Percentiles rank a stretch among this genome's conserved stretches.
Evolutionary conservation across 2,329 filamentous ascomycete genomes (phyloP).

Genomic region (Pseudovirgaria hyperparasitica): DNA sequence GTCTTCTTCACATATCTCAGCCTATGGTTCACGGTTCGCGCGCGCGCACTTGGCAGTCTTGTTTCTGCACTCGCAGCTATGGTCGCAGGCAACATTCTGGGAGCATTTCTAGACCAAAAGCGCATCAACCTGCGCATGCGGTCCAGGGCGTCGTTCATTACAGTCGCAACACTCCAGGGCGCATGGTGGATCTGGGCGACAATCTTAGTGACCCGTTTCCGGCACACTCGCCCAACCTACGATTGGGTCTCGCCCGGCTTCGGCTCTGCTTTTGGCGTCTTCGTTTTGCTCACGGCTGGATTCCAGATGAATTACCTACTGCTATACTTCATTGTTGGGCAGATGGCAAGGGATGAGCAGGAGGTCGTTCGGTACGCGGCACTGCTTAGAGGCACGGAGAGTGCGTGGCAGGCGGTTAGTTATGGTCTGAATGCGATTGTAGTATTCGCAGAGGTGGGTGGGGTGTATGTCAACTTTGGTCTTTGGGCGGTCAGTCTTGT

Average conservation of each 20-base stretch:
- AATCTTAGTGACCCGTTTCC: slow-evolving; percentile 49
- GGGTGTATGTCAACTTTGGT: slow-evolving; percentile 57
- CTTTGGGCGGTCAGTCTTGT: slow-evolving; percentile 52
- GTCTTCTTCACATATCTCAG: slow-evolving; percentile 59
- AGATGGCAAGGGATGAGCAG: slow-evolving; percentile 47
- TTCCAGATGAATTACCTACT: slow-evolving; percentile 68
- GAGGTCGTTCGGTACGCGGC: slow-evolving; percentile 58
- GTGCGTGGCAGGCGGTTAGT: slow-evolving; percentile 59
- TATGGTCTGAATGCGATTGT: slow-evolving; percentile 53
- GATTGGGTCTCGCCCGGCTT: slow-evolving; percentile 56
- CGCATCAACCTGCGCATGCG: slow-evolving; percentile 41
- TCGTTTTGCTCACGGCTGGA: slow-evolving; percentile 51
- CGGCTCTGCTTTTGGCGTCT: slow-evolving; percentile 52
- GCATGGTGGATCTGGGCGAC: slow-evolving; percentile 64
- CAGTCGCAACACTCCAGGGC: slow-evolving; percentile 46
- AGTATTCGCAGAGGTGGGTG: slow-evolving; percentile 52
- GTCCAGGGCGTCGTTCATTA: slow-evolving; percentile 41
- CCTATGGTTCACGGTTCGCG: slow-evolving; percentile 57
- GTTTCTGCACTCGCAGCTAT: slow-evolving; percentile 56
- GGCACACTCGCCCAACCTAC: slow-evolving; percentile 42
- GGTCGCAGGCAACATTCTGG: slow-evolving; percentile 51
- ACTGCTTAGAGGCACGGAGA: slow-evolving; percentile 56
- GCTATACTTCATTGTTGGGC: slow-evolving; percentile 59
- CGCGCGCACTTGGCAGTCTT: slow-evolving; percentile 58
- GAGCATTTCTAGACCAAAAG: slow-evolving; percentile 50